Base-by-base conservation (phyloP, 176 grass and related monocot genomes). In the Triticum urartu region DNA sequence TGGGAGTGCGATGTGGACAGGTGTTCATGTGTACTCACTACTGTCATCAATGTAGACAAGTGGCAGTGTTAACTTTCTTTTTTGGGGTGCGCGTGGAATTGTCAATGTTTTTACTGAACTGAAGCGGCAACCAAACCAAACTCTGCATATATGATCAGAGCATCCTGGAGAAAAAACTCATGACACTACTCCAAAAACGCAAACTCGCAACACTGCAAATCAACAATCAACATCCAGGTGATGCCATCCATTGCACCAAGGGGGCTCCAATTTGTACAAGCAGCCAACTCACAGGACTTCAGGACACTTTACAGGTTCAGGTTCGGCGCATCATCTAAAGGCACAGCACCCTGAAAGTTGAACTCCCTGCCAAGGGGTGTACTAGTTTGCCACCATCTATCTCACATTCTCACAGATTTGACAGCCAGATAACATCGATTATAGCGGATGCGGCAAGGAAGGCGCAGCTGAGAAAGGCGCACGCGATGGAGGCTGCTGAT, bases 401-500 rank as follows among this genome's bases (percentile, higher is more conserved):
- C 36, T 84, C 85, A 80, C 13, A 73, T 11, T 72, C 26, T 87
- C 89, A 80, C 39, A 83, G 52, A 22, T 76, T 90, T 32, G 91
- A 85, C 77, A 93, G 38, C 93, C 93, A 87, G 61, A 93, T 64
- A 4, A 92, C 85, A 83, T 95, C 91, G 4, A 93, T 68, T 1
- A 93, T 32, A 4, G 87, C 66, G 7, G 89, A 92, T 17, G 54
- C 11, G 64, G 85, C 85, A 18, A 98, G 87, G 63, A 92, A 78
- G 77, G 58, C 4, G 70, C 85, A 90, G 47, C 90, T 77, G 65
- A 90, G 83, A 42, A 98, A 98, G 65, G 95, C 92, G 6, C 90
- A 85, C 32, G 77, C 75, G 76, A 98, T 90, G 65, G 95, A 95
- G 72, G 77, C 77, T 22, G 89, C 91, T 36, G 90, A 92, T 59